Evolutionary conservation across 805 yeast genomes (phyloP), one percentile per base, ranked within the genome.

Genomic region (Priceomyces medius): DNA sequence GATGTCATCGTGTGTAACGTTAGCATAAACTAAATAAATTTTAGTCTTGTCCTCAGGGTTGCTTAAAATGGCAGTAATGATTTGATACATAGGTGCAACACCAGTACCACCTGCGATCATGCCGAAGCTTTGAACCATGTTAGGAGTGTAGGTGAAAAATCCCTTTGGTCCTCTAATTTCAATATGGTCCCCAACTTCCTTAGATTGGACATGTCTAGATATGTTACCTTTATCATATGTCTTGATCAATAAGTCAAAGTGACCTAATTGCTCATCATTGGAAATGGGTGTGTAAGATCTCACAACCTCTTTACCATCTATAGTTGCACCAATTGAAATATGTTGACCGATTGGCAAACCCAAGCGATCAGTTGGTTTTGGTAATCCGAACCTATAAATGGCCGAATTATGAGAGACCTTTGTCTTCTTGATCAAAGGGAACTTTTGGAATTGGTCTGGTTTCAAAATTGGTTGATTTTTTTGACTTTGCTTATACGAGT

Each of bases 41-140:
- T 81, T 77, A 45, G 97, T 90, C 37, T 73, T 75, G 66, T 91
- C 97, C 13, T 74, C 68, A 18, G 95, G 91, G 60, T 90, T 80
- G 43, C 72, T 68, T 54, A 81, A 81, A 50, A 90, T 83, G 10
- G 95, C 86, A 53, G 86, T 85, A 51, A 90, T 80, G 51, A 89
- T 83, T 71, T 89, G 97, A 66, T 81, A 88, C 97, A 89, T 89
- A 61, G 97, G 97, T 6, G 97, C 85, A 56, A 89, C 85, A 62
- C 97, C 97, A 28, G 97, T 88, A 57, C 97, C 98, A 52, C 97
- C 97, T 31, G 96, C 95, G 50, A 91, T 81, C 97, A 90, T 90
- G 41, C 85, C 88, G 45, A 90, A 74, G 45, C 77, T 74, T 44
- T 74, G 69, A 43, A 78, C 81, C 81, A 84, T 81, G 66, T 86